Percentiles rank a stretch among this genome's conserved stretches.
Evolutionary conservation across 805 yeast genomes (phyloP).

Genomic region (Cyberlindnera sargentensis): DNA sequence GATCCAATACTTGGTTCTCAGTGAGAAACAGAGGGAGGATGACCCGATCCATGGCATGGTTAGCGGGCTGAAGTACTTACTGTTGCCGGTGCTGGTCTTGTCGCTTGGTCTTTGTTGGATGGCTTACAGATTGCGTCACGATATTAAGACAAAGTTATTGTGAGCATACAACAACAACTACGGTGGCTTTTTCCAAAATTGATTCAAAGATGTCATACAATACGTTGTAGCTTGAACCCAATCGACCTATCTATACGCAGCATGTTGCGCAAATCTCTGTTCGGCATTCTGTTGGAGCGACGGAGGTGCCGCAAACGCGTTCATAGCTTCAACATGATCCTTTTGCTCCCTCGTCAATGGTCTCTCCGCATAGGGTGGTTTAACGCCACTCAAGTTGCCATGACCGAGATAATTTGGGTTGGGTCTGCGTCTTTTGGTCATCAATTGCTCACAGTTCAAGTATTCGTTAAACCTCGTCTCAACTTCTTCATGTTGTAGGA

Average conservation of each 20-base stretch:
- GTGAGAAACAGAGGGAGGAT: conserved; percentile 19
- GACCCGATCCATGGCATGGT: conserved; percentile 21
- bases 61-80: conserved; percentile 20
- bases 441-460: conserved; percentile 35
- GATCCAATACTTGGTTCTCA: conserved; percentile 15
- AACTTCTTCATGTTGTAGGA: conserved; percentile 24
- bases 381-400: conserved; percentile 36
- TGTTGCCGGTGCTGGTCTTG: conserved; percentile 20
- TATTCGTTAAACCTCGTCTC: conserved; percentile 30
- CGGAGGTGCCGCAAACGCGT: neutral
- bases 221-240: too few relatives aligned
- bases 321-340: neutral
- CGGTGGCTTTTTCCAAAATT: neutral
- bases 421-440: conserved; percentile 37
- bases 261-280: neutral
- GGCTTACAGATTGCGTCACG: conserved; percentile 50
- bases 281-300: neutral
- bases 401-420: conserved; percentile 42
- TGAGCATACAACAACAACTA: conserved; percentile 17
- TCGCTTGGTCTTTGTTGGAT: conserved; percentile 35
- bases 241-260: too few relatives aligned
- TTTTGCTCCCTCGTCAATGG: conserved; percentile 3
- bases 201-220: too few relatives aligned
- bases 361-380: conserved; percentile 35
- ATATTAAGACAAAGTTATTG: conserved; percentile 53